Evolutionary conservation across 1,284 basidiomycete species (phyloP).

Genomic region (Ceratobasidium sp.): DNA sequence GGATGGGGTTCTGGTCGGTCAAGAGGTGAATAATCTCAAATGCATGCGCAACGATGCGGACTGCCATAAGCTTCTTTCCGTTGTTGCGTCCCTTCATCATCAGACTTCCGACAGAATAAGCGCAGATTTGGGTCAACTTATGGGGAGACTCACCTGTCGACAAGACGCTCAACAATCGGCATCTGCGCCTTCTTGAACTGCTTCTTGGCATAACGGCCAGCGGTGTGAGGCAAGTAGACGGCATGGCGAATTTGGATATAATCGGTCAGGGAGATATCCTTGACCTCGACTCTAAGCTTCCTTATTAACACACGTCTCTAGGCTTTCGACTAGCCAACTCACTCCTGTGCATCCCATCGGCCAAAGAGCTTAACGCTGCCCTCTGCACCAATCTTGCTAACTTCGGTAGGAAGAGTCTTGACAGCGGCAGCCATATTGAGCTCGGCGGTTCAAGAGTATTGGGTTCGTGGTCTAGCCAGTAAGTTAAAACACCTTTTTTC

Average conservation of each 20-base stretch:
- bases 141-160: slow-evolving; percentile 85
- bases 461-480: background rate
- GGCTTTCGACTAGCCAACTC: slow-evolving; percentile 61
- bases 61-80: slow-evolving; percentile 99
- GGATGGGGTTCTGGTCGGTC: slow-evolving; percentile 99
- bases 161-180: slow-evolving; percentile 99
- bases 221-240: slow-evolving; percentile 98
- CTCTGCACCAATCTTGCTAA: slow-evolving; percentile 85
- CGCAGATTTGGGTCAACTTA: background rate
- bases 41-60: slow-evolving; percentile 99
- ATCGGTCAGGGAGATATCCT: slow-evolving; percentile 98
- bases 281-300: slow-evolving; percentile 90
- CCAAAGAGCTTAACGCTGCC: slow-evolving; percentile 90
- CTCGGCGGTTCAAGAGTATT: slow-evolving; percentile 22
- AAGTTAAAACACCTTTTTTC: background rate
- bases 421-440: slow-evolving; percentile 33
- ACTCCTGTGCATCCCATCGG: slow-evolving; percentile 98
- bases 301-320: background rate
- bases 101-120: slow-evolving; percentile 68
- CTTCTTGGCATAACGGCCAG: slow-evolving; percentile 99
- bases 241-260: slow-evolving; percentile 99
- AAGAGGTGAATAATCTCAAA: slow-evolving; percentile 99
- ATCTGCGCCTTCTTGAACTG: slow-evolving; percentile 99
- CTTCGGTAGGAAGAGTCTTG: slow-evolving; percentile 84
- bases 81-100: slow-evolving; percentile 99